Base-by-base conservation (phyloP, 352 stramenopile genomes). In the Blastocystis hominis region DNA sequence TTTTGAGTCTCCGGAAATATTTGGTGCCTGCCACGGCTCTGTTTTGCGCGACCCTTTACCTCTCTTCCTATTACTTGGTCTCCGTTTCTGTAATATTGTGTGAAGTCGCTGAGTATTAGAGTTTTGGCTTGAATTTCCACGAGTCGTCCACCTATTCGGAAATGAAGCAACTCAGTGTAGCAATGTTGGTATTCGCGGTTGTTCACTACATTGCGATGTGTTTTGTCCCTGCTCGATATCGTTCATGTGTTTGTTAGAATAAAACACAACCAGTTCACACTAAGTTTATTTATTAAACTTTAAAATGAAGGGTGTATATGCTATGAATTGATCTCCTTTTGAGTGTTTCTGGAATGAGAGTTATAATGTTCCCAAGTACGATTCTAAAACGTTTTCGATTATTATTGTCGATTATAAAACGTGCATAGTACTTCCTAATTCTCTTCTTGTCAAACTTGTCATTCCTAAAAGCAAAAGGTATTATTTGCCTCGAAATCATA, bases 61-160 rank as follows among this genome's bases (percentile, higher is more conserved):
- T 56, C n/a, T 66, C 3, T 20, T 66, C 34, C 20, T 84, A 84
- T 61, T 84, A 84, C 50, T 47, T 84, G 6, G 50, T 44, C 9
- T 44, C 40, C 1, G 2, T 68, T 68, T 84, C 72, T 46, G 72
- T 84, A 13, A 24, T 0, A 38, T 15, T 50, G 3, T 47, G 30
- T 1, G 6, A 34, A 6, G 13, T 20, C 13, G 15, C 7, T 80
- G 30, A 80, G n/a, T 47, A 42, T 3, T 55, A 84, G 72, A 68
- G 47, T 30, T 84, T 42, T 50, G 72, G 72, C 3, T 84, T 68
- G 24, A 34, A 40, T 34, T 66, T 84, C 30, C 34, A 47, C 15
- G 54, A 61, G 34, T 68, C 34, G 15, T n/a, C 15, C 7, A 68
- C 56, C 5, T 69, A 47, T 13, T 38, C 36, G 40, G 6, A 63